Evolutionary conservation across 1,284 basidiomycete genomes (phyloP), one percentile per base, ranked within the genome.

Genomic region (Apiotrichum gracile): DNA sequence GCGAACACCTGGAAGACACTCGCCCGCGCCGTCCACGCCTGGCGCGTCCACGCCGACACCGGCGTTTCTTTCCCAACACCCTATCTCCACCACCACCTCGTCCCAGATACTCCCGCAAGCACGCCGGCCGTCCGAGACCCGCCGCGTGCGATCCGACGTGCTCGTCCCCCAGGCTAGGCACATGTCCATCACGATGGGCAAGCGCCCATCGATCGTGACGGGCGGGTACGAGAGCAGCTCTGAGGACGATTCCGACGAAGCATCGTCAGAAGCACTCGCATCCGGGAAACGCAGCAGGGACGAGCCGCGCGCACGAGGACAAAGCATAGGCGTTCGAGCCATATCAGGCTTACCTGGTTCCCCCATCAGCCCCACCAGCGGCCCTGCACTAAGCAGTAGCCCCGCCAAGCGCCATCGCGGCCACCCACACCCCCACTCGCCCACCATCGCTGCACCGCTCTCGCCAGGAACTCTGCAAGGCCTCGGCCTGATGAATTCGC

Each of bases 191-290:
- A 24, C 46, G n/a, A 31, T 47, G 39, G 38, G 43, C 9, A 47
- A 35, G n/a, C 54, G 54, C 17, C 45, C 49, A 24, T 55, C 54
- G 9, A 40, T 59, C 21, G 61, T 73, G 21, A 71, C 67, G 10
- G 70, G 70, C 19, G 70, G 70, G 2, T 73, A 66, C 52, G 68
- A 71, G 54, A 60, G 62, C 9, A 65, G 61, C 49, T 57, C 61
- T 14, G 65, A 61, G 16, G 67, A 67, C 21, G 60, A 53, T 7
- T 34, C 34, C n/a, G 24, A 43, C 25, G 24, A 22, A 34, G 9
- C 9, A 16, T 6, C 22, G 12, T n/a, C 39, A 21, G 17, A 31
- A 24, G 8, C 34, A 35, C 16, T 17, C 7, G n/a, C 34, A 10
- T 38, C 19, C n/a, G n/a, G n/a, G n/a, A n/a, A n/a, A n/a, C n/a